phyloP scores from a whole-genome alignment of 164 flowering plant species.

The Stephania japonica region DNA sequence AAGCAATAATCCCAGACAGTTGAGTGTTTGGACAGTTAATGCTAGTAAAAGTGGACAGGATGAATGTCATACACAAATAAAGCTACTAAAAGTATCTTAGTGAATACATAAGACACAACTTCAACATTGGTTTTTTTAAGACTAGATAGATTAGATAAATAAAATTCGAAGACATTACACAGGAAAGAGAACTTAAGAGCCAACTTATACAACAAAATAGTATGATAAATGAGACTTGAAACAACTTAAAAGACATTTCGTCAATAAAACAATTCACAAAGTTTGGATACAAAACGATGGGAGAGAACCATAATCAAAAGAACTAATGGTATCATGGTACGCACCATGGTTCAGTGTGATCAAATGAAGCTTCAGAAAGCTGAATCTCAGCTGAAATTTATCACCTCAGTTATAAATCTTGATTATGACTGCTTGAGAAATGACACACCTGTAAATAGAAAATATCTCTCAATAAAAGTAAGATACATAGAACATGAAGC shows the following conservation, averaged over 20 bases:
- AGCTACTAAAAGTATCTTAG: too few relatives aligned
- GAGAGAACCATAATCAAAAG: not conserved
- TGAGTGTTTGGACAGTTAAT: not conserved
- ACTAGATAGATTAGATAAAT: too few relatives aligned
- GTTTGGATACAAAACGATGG: not conserved
- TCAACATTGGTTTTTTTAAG: not conserved
- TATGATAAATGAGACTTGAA: not conserved
- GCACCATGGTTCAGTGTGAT: conserved; percentile 8
- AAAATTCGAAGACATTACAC: not conserved
- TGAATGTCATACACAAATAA: not conserved
- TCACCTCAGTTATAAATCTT: not conserved
- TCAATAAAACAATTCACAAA: not conserved
- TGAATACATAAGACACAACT: not conserved
- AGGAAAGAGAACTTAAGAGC: not conserved
- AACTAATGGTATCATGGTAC: not conserved
- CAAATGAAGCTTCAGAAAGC: not conserved
- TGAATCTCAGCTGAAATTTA: not conserved
- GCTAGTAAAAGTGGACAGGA: not conserved
- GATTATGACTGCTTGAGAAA: not conserved
- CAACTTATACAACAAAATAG: too few relatives aligned
- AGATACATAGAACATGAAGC: not conserved
- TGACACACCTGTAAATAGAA: not conserved
- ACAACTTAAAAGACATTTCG: not conserved
- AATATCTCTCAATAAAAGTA: not conserved
- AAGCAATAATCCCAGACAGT: not conserved